A percentile compares a stretch with the other conserved stretches of the same genome.
phyloP scores from a whole-genome alignment of 768 basidiomycete species.

The Leccinum arenicola region DNA sequence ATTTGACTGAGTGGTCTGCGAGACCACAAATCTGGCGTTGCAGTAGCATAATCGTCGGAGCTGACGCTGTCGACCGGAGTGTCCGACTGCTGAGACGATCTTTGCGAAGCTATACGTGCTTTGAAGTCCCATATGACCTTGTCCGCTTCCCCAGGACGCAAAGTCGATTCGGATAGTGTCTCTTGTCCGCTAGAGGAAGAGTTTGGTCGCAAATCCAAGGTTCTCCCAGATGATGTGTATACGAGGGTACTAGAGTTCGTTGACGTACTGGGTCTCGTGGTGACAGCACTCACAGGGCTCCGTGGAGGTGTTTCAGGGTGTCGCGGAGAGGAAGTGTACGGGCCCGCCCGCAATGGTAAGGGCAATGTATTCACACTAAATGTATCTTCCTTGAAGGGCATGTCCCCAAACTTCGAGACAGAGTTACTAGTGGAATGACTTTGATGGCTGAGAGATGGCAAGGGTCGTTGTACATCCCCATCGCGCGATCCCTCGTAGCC shows the following conservation, averaged over 20 bases:
- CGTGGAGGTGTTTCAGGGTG: conserved; percentile 54
- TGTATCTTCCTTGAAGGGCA: conserved; percentile 29
- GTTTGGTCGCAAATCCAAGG: conserved; percentile 22
- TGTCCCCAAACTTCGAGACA: conserved; percentile 32
- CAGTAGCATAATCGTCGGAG: conserved; percentile 31
- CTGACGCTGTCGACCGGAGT: conserved; percentile 18
- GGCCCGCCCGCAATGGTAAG: conserved; percentile 26
- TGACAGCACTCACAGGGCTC: conserved; percentile 57
- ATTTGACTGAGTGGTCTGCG: conserved; percentile 32
- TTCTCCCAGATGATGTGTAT: conserved; percentile 29
- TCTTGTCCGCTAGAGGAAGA: conserved; percentile 32
- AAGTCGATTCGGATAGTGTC: conserved; percentile 32
- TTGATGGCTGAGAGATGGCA: conserved; percentile 24
- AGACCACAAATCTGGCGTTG: conserved; percentile 31
- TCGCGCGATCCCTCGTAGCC: conserved; percentile 26
- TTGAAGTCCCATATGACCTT: conserved; percentile 31
- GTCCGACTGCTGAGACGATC: conserved; percentile 17
- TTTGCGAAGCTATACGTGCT: conserved; percentile 16
- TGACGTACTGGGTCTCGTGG: conserved; percentile 39
- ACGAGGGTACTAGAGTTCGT: conserved; percentile 28
- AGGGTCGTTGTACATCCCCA: conserved; percentile 28
- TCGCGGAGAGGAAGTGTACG: conserved; percentile 24
- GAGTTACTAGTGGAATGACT: conserved; percentile 27
- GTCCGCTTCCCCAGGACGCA: conserved; percentile 32
- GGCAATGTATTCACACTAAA: conserved; percentile 25